Percentiles rank a stretch among this genome's conserved stretches.
phyloP scores from a whole-genome alignment of 108 stramenopile genomes.

The Skeletonema grethae region DNA sequence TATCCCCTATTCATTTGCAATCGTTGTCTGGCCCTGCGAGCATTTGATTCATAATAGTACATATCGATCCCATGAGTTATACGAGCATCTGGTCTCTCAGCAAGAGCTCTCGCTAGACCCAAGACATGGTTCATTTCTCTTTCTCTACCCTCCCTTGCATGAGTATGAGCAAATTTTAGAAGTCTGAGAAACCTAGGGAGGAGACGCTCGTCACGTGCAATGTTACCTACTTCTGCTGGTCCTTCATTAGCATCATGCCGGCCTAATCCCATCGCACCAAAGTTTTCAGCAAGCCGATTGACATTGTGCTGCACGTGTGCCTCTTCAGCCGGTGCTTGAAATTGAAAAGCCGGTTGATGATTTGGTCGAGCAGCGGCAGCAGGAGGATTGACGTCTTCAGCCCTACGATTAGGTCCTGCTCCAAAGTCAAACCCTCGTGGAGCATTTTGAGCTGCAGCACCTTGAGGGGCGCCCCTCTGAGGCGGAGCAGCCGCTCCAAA shows the following conservation, averaged over 20 bases:
- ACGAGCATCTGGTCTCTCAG: not conserved
- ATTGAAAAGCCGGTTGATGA: not conserved
- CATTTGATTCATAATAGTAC: not conserved
- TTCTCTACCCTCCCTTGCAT: not conserved
- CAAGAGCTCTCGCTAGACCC: not conserved
- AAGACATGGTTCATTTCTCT: not conserved
- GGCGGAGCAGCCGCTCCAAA: not conserved
- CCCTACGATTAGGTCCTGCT: not conserved
- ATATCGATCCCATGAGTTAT: not conserved
- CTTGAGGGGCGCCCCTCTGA: not conserved
- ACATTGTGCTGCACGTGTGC: not conserved
- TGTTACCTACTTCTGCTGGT: not conserved
- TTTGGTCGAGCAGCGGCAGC: not conserved
- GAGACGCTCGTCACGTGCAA: no score
- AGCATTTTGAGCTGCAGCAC: not conserved
- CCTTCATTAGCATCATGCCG: not conserved
- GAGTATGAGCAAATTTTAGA: no score
- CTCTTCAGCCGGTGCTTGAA: not conserved
- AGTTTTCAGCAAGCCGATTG: not conserved
- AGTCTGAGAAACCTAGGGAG: no score
- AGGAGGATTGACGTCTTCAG: not conserved
- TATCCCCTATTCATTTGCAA: no score
- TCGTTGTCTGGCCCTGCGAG: not conserved
- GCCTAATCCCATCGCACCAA: not conserved
- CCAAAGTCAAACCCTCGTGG: conserved; percentile 1